phyloP scores from a whole-genome alignment of 192 early-diverging fungal genomes.

The Coemansia sp. region DNA sequence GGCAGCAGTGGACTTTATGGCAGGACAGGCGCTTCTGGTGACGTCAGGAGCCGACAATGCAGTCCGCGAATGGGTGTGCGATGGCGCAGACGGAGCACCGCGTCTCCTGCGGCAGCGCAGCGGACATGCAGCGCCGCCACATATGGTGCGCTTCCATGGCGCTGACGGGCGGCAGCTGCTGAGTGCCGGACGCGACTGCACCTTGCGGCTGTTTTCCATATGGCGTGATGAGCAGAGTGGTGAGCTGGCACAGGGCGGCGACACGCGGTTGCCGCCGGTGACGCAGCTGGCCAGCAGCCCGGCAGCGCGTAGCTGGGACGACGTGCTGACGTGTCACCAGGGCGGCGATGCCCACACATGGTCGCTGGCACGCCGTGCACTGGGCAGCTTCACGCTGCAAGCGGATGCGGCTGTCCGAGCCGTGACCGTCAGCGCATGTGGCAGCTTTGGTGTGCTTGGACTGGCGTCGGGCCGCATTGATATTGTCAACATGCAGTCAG shows the following conservation, averaged over 20 bases:
- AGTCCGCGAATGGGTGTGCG: constrained; percentile 97
- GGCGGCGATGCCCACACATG: constrained; percentile 79
- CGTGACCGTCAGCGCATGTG: constrained; percentile 79
- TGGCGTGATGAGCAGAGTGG: constrained; percentile 79
- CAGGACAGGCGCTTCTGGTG: constrained; percentile 80
- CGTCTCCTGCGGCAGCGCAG: constrained; percentile 78
- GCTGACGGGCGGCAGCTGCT: constrained; percentile 71
- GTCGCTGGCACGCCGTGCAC: constrained; percentile 71
- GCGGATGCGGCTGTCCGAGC: constrained; percentile 57
- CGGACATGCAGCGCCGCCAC: constrained; percentile 86
- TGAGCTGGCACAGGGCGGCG: constrained; percentile 80
- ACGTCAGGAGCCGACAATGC: constrained; percentile 89
- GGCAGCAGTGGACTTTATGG: constrained; percentile 74
- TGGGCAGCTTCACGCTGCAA: constrained; percentile 68
- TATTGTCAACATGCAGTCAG: constrained; percentile 96
- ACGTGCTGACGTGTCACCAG: constrained; percentile 83
- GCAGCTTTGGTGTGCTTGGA: constrained; percentile 92
- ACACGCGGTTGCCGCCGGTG: constrained; percentile 72
- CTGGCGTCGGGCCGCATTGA: constrained; percentile 73
- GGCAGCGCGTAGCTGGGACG: constrained; percentile 82
- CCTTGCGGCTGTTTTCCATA: constrained; percentile 78
- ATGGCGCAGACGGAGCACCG: constrained; percentile 73
- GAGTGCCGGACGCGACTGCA: constrained; percentile 77
- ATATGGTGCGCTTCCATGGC: constrained; percentile 74
- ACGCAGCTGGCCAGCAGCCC: constrained; percentile 68